Conservation (phyloP, 768 basidiomycete species). For the Nidularia pulvinata region DNA sequence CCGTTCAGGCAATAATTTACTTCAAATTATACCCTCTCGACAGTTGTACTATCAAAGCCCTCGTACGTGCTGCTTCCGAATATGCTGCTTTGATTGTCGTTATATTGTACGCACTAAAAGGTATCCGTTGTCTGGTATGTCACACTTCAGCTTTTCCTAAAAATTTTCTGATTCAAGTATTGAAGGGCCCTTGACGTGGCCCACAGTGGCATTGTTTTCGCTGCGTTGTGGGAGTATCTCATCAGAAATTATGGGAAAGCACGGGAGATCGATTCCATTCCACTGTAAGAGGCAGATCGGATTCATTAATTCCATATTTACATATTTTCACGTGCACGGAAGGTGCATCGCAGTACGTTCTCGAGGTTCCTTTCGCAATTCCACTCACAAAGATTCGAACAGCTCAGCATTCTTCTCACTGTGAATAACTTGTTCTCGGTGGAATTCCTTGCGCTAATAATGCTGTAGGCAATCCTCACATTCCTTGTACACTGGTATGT, state of each 20-base stretch:
- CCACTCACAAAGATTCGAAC: neutral
- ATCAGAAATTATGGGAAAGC: constrained; percentile 14
- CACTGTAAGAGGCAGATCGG: constrained; percentile 12
- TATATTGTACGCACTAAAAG: neutral
- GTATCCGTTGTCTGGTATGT: neutral
- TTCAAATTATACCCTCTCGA: constrained; percentile 10
- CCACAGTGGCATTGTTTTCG: constrained; percentile 19
- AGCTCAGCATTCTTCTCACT: neutral
- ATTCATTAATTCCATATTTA: neutral
- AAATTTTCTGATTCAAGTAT: neutral
- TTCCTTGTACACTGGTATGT: constrained; percentile 23
- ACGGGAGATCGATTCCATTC: constrained; percentile 14
- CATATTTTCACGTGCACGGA: neutral
- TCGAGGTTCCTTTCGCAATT: neutral
- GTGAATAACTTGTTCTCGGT: neutral
- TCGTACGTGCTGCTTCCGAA: constrained; percentile 6
- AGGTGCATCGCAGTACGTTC: neutral
- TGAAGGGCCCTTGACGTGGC: constrained; percentile 18
- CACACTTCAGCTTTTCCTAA: neutral
- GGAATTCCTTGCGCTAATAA: neutral
- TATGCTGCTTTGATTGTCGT: neutral
- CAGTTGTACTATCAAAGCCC: constrained; percentile 1
- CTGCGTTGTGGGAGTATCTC: constrained; percentile 20
- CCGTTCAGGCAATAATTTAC: constrained; percentile 12
- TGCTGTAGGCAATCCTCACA: constrained; percentile 19